Base-by-base conservation (phyloP, 345 rosid species). In the Theobroma cacao region DNA sequence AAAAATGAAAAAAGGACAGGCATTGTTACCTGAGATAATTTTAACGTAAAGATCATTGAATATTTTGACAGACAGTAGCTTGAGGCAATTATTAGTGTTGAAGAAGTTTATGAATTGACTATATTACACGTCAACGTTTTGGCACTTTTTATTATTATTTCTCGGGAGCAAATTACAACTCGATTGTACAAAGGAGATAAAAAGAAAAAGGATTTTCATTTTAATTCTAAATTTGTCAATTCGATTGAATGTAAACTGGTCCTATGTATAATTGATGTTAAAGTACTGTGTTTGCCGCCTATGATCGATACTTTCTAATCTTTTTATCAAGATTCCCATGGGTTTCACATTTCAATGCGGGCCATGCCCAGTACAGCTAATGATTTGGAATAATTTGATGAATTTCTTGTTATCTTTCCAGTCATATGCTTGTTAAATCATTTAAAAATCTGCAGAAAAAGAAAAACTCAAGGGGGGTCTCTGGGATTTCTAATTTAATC, bases 281-380 rank as follows among this genome's bases (percentile, higher is more conserved):
- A 47, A 78, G 63, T 77, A 52, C 60, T n/a, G 75, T 83, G 62
- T 61, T n/a, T 79, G 82, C 75, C 60, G 71, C 59, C 65, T 77
- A 59, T 74, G 55, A 72, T 76, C 59, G 28, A 48, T 30, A 22
- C 47, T 53, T 68, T 60, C 8, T 38, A 67, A 83, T 77, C 58
- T 78, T 77, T 77, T 61, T n/a, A 8, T 33, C 65, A 74, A 84
- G 87, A 84, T 82, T 82, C 87, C 85, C 26, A 61, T 9, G 34
- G 36, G 43, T 64, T 78, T 48, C 73, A 33, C 73, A 79, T 68
- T 82, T 76, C 82, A 79, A 56, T 56, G 81, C 65, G 84, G 87
- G 80, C 73, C 85, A 82, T 31, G 45, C 52, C 17, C 61, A 43
- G 48, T 40, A 78, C 82, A 78, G 70, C 81, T 59, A 82, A 80